Percentiles rank a stretch among this genome's conserved stretches.
Evolutionary conservation across 768 basidiomycete genomes (phyloP).

Genomic region (Fistulinella prunicolor): DNA sequence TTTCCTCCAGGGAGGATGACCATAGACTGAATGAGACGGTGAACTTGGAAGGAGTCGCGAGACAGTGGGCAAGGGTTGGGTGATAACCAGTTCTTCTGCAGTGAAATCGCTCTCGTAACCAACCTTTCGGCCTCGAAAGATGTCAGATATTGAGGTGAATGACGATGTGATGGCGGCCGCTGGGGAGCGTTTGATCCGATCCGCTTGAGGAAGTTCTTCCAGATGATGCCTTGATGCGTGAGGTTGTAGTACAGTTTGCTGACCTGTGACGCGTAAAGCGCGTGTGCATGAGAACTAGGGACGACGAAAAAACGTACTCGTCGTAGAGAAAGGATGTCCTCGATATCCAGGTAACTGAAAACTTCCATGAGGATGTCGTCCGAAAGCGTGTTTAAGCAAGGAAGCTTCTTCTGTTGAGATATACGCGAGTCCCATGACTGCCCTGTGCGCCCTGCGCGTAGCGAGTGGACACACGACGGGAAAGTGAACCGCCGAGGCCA

Average conservation of each 20-base stretch:
- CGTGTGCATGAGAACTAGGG: background rate
- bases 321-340: conserved; percentile 38
- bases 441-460: conserved; percentile 10
- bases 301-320: conserved; percentile 26
- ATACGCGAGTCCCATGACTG: conserved; percentile 28
- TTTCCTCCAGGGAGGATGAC: conserved; percentile 64
- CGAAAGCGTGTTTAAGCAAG: conserved; percentile 31
- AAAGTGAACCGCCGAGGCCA: conserved; percentile 24
- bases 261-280: conserved; percentile 37
- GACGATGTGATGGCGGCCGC: conserved; percentile 55
- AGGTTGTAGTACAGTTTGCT: conserved; percentile 58
- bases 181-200: conserved; percentile 58
- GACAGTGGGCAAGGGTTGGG: conserved; percentile 34
- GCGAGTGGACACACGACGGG: conserved; percentile 11
- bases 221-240: conserved; percentile 65
- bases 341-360: conserved; percentile 34
- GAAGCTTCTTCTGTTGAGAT: conserved; percentile 20
- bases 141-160: conserved; percentile 32
- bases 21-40: conserved; percentile 49
- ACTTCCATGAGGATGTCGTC: conserved; percentile 41
- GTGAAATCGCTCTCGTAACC: conserved; percentile 55
- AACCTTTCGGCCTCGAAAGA: conserved; percentile 51
- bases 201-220: conserved; percentile 60
- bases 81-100: conserved; percentile 58
- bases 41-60: conserved; percentile 24